phyloP scores from a whole-genome alignment of 768 basidiomycete genomes.

The Auriscalpium vulgare region DNA sequence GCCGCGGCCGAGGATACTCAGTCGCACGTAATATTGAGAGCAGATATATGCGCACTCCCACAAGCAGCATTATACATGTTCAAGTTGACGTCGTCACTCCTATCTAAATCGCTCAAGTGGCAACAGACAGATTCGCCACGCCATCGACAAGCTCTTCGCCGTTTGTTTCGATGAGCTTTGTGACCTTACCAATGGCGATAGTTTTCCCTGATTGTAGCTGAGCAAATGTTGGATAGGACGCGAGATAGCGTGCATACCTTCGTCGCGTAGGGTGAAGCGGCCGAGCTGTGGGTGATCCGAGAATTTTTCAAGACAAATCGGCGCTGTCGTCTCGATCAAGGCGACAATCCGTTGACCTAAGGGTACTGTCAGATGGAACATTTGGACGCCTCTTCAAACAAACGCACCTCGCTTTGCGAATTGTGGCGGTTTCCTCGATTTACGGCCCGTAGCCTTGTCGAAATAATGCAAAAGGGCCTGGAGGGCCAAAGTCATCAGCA shows the following conservation, averaged over 20 bases:
- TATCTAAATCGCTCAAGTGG: not conserved
- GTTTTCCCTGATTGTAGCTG: conserved; percentile 56
- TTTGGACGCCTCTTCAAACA: not conserved
- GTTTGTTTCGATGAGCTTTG: conserved; percentile 52
- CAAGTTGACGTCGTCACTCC: too few species aligned
- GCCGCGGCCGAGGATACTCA: too few species aligned
- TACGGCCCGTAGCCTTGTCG: conserved; percentile 92
- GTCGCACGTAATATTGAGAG: too few species aligned
- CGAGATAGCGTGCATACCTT: conserved; percentile 43
- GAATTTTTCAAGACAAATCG: conserved; percentile 86
- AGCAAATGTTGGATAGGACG: not conserved
- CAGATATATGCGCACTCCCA: too few species aligned
- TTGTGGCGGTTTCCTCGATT: conserved; percentile 94
- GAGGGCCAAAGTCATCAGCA: not conserved
- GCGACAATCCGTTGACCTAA: conserved; percentile 89
- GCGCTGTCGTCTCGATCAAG: conserved; percentile 71
- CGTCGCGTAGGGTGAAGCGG: conserved; percentile 94
- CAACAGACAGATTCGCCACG: conserved; percentile 35
- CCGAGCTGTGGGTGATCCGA: conserved; percentile 89
- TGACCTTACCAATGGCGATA: conserved; percentile 89
- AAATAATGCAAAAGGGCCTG: conserved; percentile 93
- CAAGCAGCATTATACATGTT: too few species aligned
- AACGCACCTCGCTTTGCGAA: conserved; percentile 79
- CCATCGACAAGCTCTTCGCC: conserved; percentile 57
- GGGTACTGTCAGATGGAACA: not conserved